Base-by-base conservation (phyloP, 805 yeast species). In the Peterozyma toletana region DNA sequence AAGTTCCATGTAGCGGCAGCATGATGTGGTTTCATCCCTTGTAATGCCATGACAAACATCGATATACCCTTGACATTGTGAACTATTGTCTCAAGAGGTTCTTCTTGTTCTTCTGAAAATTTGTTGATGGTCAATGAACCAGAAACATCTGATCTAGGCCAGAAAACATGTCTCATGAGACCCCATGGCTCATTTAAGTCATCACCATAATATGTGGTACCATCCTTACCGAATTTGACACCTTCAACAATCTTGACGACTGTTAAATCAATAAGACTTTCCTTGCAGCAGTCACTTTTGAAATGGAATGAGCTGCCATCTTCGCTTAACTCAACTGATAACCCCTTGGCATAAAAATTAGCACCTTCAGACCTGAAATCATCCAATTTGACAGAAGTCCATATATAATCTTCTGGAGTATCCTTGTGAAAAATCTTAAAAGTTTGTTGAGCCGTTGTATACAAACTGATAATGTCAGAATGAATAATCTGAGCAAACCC, bases 21-120 rank as follows among this genome's bases (percentile, higher is more conserved):
- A 66, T 93, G 99, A 64, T 93, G 97, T 9, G 99, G 99, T 65
- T 93, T 93, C 98, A 93, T 90, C 49, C 98, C 98, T 70, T 93
- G 99, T 53, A 88, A 68, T 6, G 99, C 99, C 91, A 86, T 83
- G 43, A 91, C 96, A 59, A 80, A 90, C 95, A 93, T 85, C 40
- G 88, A 64, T 44, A 56, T 61, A 34, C 78, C 80, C 36, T 70
- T 60, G 41, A 76, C 59, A 11, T 44, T 16, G 37, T 35, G 45
- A 13, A 39, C 34, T 30, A 33, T 36, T 4, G 44, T 11, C 48
- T 59, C 60, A 29, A 56, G 51, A 38, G 67, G 52, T 29, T 63
- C 68, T 36, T 52, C 45, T 30, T 50, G 45, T 17, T 50, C 41
- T 27, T 48, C 47, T 37, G 18, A n/a, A n/a, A 14, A 14, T 35